A percentile compares a stretch with the other conserved stretches of the same genome.
These are phyloP conservation scores for Blumeria graminis DNA, from an alignment of 2,329 filamentous ascomycete species.

Conservation along the genomic window DNA sequence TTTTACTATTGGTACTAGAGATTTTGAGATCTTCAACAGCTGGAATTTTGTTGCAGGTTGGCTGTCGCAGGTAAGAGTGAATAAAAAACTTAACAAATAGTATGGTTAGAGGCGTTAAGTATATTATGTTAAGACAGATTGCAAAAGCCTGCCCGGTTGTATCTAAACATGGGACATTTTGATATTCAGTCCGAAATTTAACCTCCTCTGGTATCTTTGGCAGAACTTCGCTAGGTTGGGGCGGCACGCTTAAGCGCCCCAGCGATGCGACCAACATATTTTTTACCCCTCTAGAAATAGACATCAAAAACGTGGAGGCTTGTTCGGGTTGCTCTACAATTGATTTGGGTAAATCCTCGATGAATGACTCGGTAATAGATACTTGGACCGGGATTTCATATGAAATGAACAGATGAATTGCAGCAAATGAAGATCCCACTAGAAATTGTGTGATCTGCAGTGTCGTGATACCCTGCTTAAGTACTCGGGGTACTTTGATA, in stretches of 20 bases:
- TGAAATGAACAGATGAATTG: conserved; percentile 40
- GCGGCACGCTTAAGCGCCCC: conserved; percentile 30
- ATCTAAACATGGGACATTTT: conserved; percentile 38
- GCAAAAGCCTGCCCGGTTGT: conserved; percentile 47
- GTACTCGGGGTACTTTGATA: conserved; percentile 29
- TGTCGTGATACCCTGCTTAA: conserved; percentile 45
- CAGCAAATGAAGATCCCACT: conserved; percentile 40
- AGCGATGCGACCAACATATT: conserved; percentile 36
- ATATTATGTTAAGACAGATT: conserved; percentile 41
- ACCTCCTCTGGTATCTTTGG: conserved; percentile 1
- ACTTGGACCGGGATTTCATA: conserved; percentile 40
- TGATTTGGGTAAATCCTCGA: neutral
- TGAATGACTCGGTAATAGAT: conserved; percentile 5
- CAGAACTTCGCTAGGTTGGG: neutral
- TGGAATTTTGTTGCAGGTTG: conserved; percentile 12
- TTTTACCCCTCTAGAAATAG: conserved; percentile 21
- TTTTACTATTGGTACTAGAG: too few relatives aligned
- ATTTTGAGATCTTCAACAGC: too few relatives aligned
- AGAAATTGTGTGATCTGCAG: conserved; percentile 51
- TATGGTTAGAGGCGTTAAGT: conserved; percentile 39
- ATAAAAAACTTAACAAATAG: conserved; percentile 48
- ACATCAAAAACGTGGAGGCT: conserved; percentile 17
- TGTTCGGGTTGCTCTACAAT: neutral
- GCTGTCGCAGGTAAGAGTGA: conserved; percentile 29
- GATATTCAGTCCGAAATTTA: conserved; percentile 18